Evolutionary conservation across 2,329 filamentous ascomycete species (phyloP).

Genomic region (Alternaria tenuissima): DNA sequence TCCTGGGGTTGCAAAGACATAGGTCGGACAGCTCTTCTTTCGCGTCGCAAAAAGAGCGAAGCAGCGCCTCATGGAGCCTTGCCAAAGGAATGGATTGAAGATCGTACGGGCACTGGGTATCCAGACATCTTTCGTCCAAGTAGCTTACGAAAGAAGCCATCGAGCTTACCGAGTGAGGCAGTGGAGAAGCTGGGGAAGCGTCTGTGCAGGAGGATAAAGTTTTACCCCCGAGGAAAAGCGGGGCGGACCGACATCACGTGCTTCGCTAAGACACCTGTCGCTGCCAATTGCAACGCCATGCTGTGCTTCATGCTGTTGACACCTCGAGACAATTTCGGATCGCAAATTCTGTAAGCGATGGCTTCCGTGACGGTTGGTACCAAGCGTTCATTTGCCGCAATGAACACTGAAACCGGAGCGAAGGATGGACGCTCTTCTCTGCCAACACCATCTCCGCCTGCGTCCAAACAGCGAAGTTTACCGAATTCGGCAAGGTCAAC

Average conservation of each 20-base stretch:
- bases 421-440: slow-evolving; percentile 21
- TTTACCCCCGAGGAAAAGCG: slow-evolving; percentile 20
- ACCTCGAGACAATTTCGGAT: slow-evolving; percentile 8
- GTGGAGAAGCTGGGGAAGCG: slow-evolving; percentile 20
- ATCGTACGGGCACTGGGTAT: neutral
- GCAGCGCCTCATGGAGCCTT: slow-evolving; percentile 2
- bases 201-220: slow-evolving; percentile 13
- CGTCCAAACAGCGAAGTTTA: slow-evolving; percentile 19
- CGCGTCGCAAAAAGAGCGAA: neutral
- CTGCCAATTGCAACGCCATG: slow-evolving; percentile 9
- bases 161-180: slow-evolving; percentile 3
- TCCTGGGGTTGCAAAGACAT: slow-evolving; percentile 31
- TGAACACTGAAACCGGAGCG: slow-evolving; percentile 27
- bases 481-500: slow-evolving; percentile 29
- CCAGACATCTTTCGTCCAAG: slow-evolving; percentile 1
- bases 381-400: slow-evolving; percentile 40
- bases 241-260: slow-evolving; percentile 12
- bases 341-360: slow-evolving; percentile 24
- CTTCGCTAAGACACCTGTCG: slow-evolving; percentile 7
- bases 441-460: slow-evolving; percentile 22
- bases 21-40: slow-evolving; percentile 2
- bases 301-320: slow-evolving; percentile 12
- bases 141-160: slow-evolving; percentile 12
- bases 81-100: neutral
- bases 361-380: slow-evolving; percentile 35